Base-by-base conservation (phyloP, 2,329 filamentous ascomycete genomes). In the Diaporthe humulicola region DNA sequence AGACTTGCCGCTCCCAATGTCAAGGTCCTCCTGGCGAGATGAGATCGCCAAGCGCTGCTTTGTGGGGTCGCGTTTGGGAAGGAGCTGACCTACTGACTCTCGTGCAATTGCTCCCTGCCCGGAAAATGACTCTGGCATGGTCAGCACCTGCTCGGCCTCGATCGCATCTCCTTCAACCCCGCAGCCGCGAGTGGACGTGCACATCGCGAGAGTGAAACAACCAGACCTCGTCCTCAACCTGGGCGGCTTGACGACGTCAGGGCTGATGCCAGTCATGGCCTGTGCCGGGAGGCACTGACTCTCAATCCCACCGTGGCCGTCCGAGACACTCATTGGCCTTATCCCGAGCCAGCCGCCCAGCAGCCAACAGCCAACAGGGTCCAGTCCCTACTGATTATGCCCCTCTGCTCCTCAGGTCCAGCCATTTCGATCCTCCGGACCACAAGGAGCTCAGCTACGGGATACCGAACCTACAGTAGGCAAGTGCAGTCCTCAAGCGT, bases 291-390 rank as follows among this genome's bases (percentile, higher is more conserved):
- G 14, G 17, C 33, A 30, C 45, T 81, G 81, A 81, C 79, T 77
- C 78, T 57, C 77, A 78, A 64, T 64, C 38, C 69, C 76, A 78
- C 80, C 81, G 79, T 79, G 78, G 74, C 73, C 78, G 76, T 74
- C 79, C 78, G 79, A 78, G 74, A 74, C 70, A 75, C 50, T 61
- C 42, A 67, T 52, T 67, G 61, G 61, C 61, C 42, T 30, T 67
- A 8, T 67, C 61, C 69, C 64, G 64, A 67, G 54, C 56, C 45
- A 74, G 76, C 67, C 71, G 60, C 66, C 66, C 71, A 73, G 56
- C 61, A 36, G 33, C 33, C 33, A 36, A 36, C 22, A 25, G 45
- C 42, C 28, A 58, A 60, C 52, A 61, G 25, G 36, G 33, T 60
- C n/a, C 58, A n/a, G 22, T 19, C 19, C 57, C n/a, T 14, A 15